phyloP scores from a whole-genome alignment of 129 eudicot genomes.

The Tanacetum coccineum region DNA sequence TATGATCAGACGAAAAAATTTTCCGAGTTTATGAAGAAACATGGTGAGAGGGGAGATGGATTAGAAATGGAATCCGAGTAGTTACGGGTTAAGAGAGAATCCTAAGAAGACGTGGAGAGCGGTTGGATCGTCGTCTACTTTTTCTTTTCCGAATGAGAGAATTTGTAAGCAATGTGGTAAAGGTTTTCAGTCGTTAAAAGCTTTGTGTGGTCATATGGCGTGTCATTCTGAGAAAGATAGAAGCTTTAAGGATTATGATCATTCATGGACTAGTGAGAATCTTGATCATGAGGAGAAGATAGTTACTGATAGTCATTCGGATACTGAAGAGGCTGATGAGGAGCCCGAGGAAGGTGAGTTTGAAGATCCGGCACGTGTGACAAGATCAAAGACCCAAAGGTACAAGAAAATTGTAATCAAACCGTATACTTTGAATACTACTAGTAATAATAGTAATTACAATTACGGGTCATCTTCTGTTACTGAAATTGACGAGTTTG shows the following conservation, averaged over 20 bases:
- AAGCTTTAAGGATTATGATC: slow-evolving; percentile 50
- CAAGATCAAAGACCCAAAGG: slow-evolving; percentile 54
- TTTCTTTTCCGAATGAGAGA: slow-evolving; percentile 48
- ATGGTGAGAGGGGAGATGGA: neutral
- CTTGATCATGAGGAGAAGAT: slow-evolving; percentile 34
- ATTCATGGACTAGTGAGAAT: slow-evolving; percentile 72
- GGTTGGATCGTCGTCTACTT: slow-evolving; percentile 33
- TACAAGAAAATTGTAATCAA: slow-evolving; percentile 42
- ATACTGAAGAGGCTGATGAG: slow-evolving; percentile 33
- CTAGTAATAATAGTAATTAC: slow-evolving; percentile 21
- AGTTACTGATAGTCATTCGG: slow-evolving; percentile 48
- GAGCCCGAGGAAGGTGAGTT: slow-evolving; percentile 39
- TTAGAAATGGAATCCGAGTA: slow-evolving; percentile 42
- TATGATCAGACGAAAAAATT: slow-evolving; percentile 53
- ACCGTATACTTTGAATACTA: slow-evolving; percentile 29
- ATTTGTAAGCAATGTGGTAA: slow-evolving; percentile 95
- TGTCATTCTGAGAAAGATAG: slow-evolving; percentile 78
- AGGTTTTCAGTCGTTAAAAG: slow-evolving; percentile 78
- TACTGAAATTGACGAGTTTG: slow-evolving; percentile 69
- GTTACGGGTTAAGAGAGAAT: slow-evolving; percentile 79
- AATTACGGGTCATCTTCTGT: slow-evolving; percentile 52
- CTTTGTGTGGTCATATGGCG: slow-evolving; percentile 96
- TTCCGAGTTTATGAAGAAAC: slow-evolving; percentile 37
- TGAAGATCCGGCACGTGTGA: slow-evolving; percentile 39
- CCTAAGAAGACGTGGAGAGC: slow-evolving; percentile 91